Evolutionary conservation across 768 basidiomycete genomes (phyloP).

Genomic region (Podaxis mareebaensis): DNA sequence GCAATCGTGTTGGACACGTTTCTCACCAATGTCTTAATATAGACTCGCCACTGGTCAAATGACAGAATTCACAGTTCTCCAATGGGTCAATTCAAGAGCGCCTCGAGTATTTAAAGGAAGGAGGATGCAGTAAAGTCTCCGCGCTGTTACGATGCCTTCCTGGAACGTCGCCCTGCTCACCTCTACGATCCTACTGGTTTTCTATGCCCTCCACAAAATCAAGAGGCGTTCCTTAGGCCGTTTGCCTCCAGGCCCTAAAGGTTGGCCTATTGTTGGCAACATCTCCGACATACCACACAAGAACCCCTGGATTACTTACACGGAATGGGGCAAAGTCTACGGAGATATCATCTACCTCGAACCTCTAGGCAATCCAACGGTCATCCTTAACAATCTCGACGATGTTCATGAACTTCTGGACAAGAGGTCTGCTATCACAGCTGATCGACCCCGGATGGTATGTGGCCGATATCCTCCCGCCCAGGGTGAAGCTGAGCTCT

Average conservation of each 20-base stretch:
- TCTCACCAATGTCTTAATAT: too few relatives aligned
- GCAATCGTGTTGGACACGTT: too few relatives aligned
- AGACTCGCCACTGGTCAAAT: too few relatives aligned
- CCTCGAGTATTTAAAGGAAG: not conserved
- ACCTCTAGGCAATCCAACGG: conserved; percentile 34
- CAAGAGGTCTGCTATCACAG: conserved; percentile 43
- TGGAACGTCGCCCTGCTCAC: not conserved
- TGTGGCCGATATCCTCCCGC: not conserved
- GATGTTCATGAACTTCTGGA: conserved; percentile 44
- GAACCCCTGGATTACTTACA: conserved; percentile 32
- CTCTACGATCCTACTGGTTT: not conserved
- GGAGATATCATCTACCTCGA: conserved; percentile 32
- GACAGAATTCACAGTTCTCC: not conserved
- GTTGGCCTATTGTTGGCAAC: conserved; percentile 35
- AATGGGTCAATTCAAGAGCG: not conserved
- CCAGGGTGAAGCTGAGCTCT: not conserved
- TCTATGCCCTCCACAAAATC: not conserved
- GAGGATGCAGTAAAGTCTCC: not conserved
- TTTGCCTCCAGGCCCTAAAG: conserved; percentile 36
- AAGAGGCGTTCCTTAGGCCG: not conserved
- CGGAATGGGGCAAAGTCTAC: conserved; percentile 31
- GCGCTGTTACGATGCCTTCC: not conserved
- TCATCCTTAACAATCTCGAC: conserved; percentile 42
- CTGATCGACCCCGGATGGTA: conserved; percentile 40
- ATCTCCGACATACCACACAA: conserved; percentile 29